Evolutionary conservation across 768 basidiomycete species (phyloP).

Genomic region (Amanita inopinata): DNA sequence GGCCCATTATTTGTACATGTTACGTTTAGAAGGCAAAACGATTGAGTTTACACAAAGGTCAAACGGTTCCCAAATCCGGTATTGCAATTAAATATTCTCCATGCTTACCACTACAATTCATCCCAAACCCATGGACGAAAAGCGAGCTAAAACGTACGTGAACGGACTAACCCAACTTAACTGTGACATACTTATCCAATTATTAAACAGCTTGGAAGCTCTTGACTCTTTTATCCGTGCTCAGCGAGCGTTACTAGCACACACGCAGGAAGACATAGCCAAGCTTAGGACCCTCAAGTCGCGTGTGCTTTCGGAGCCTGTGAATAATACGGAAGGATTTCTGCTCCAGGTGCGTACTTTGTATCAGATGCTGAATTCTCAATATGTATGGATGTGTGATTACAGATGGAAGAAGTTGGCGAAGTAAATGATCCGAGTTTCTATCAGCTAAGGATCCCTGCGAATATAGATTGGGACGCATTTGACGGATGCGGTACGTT

Average conservation of each 20-base stretch:
- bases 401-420: conserved; percentile 22
- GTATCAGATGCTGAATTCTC: neutral
- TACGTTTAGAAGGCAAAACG: too few species aligned
- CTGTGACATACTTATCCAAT: neutral
- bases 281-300: conserved; percentile 37
- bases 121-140: conserved; percentile 27
- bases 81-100: too few species aligned
- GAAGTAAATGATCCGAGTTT: conserved; percentile 36
- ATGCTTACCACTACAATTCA: too few species aligned
- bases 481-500: conserved; percentile 47
- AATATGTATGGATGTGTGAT: conserved; percentile 5
- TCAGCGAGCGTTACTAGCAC: conserved; percentile 49
- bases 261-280: conserved; percentile 55
- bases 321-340: conserved; percentile 24
- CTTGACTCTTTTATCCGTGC: conserved; percentile 56
- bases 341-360: neutral
- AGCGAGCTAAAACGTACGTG: conserved; percentile 30
- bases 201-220: conserved; percentile 41
- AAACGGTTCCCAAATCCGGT: too few species aligned
- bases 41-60: too few species aligned
- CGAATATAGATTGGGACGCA: conserved; percentile 51
- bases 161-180: neutral
- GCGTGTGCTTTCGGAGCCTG: conserved; percentile 21
- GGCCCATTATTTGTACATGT: too few species aligned
- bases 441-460: conserved; percentile 32